These are phyloP conservation scores for Wickerhamomyces ciferrii DNA, from an alignment of 805 yeast species.

Conservation along the genomic window DNA sequence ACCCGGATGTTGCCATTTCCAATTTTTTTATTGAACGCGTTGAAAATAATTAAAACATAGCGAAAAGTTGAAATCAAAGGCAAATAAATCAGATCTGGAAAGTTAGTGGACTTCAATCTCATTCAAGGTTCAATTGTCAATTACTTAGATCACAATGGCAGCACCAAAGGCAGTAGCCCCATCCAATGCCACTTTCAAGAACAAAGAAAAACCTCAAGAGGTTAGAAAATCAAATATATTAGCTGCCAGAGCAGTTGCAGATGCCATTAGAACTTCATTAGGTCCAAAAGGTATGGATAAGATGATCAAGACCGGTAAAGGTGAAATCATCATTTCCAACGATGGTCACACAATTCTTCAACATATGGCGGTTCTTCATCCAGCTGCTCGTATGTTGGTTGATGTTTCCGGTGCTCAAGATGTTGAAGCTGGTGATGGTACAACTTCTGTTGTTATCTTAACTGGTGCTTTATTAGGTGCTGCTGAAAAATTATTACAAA, in stretches of 20 bases:
- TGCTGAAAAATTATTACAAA: conserved; percentile 82
- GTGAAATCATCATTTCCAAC: conserved; percentile 92
- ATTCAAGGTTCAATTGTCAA: background rate
- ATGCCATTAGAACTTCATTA: conserved; percentile 84
- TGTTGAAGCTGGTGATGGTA: conserved; percentile 99
- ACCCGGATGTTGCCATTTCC: background rate
- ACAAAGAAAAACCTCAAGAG: conserved; percentile 96
- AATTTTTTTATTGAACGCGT: background rate
- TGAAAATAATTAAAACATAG: background rate
- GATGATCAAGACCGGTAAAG: conserved; percentile 92
- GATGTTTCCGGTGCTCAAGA: conserved; percentile 98
- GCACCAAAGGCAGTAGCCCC: conserved; percentile 26
- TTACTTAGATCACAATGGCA: no score
- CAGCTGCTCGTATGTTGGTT: conserved; percentile 98
- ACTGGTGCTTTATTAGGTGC: conserved; percentile 95
- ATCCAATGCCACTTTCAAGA: conserved; percentile 84
- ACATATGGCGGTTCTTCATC: conserved; percentile 98
- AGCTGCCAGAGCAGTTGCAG: conserved; percentile 99
- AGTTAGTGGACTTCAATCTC: background rate
- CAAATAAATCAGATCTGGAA: background rate
- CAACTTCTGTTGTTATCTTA: conserved; percentile 93
- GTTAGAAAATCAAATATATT: conserved; percentile 96
- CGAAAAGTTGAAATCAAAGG: background rate
- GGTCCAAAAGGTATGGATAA: conserved; percentile 99
- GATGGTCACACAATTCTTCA: conserved; percentile 97